These are phyloP conservation scores for Fusarium kyushuense DNA, from an alignment of 2,329 filamentous ascomycete species.

Conservation along the genomic window DNA sequence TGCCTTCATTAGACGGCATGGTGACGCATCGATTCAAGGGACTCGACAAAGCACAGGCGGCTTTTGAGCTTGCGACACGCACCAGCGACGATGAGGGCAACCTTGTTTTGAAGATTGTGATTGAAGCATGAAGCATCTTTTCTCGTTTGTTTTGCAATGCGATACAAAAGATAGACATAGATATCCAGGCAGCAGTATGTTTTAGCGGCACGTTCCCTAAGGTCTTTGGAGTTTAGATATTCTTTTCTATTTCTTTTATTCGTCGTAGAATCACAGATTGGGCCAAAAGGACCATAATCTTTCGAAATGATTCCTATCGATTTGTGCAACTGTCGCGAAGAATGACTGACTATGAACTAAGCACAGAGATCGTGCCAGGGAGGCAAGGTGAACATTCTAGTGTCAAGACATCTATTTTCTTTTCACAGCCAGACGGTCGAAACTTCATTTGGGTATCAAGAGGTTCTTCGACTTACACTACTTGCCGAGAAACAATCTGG, in stretches of 20 bases:
- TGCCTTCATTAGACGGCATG: slow-evolving; percentile 76
- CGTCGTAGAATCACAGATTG: background rate
- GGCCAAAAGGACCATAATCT: background rate
- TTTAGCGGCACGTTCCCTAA: background rate
- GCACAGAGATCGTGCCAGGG: background rate
- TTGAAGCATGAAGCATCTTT: slow-evolving; percentile 59
- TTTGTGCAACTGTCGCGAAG: background rate
- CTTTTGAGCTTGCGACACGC: slow-evolving; percentile 77
- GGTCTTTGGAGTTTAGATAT: slow-evolving; percentile 2
- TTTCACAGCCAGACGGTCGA: background rate
- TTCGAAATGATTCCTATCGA: background rate
- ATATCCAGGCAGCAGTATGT: slow-evolving; percentile 25
- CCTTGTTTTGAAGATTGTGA: slow-evolving; percentile 78
- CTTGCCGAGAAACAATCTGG: background rate
- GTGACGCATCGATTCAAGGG: slow-evolving; percentile 80
- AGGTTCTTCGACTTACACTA: background rate
- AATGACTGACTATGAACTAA: background rate
- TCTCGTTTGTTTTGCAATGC: slow-evolving; percentile 8
- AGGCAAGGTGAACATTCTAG: background rate
- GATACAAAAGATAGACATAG: slow-evolving; percentile 38
- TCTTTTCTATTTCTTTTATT: background rate
- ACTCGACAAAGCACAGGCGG: slow-evolving; percentile 69
- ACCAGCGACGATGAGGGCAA: slow-evolving; percentile 76
- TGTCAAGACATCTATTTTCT: background rate
- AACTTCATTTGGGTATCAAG: background rate